These are phyloP conservation scores for Gloeopeniophorella convolvens DNA, from an alignment of 768 basidiomycete genomes.

Conservation along the genomic window DNA sequence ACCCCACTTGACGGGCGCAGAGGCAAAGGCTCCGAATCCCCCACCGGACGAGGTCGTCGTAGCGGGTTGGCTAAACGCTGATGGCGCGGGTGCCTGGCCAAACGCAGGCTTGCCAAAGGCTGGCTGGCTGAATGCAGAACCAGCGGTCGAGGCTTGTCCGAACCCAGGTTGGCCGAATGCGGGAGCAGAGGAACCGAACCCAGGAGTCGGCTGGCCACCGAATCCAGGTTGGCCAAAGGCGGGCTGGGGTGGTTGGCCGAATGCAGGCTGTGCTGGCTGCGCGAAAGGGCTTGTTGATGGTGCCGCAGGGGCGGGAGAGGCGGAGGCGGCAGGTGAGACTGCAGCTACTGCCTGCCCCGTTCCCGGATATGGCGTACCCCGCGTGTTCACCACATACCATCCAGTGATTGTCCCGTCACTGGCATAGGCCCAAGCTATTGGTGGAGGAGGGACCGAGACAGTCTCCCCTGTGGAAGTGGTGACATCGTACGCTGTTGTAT, in stretches of 20 bases:
- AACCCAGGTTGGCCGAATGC: slow-evolving; percentile 12
- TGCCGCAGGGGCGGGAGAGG: slow-evolving; percentile 1
- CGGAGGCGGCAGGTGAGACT: slow-evolving; percentile 6
- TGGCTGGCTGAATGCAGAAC: slow-evolving; percentile 15
- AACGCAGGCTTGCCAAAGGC: slow-evolving; percentile 10
- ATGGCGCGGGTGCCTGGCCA: slow-evolving; percentile 1
- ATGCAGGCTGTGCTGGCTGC: slow-evolving; percentile 18
- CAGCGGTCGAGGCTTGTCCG: slow-evolving; percentile 8
- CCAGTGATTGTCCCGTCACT: slow-evolving; percentile 73
- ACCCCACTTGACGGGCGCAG: slow-evolving; percentile 23
- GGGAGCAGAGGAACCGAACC: slow-evolving; percentile 29
- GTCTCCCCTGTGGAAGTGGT: slow-evolving; percentile 37
- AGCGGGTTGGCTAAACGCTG: slow-evolving; percentile 12
- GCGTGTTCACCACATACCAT: slow-evolving; percentile 61
- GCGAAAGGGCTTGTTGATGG: slow-evolving; percentile 6
- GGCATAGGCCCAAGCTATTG: slow-evolving; percentile 68
- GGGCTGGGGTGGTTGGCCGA: slow-evolving; percentile 23
- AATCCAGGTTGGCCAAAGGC: slow-evolving; percentile 21
- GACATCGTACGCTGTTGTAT: slow-evolving; percentile 32
- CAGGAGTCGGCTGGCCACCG: slow-evolving; percentile 1
- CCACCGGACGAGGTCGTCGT: slow-evolving; percentile 13
- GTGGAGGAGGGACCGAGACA: slow-evolving; percentile 41
- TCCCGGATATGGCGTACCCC: slow-evolving; percentile 46
- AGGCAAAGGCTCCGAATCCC: slow-evolving; percentile 24
- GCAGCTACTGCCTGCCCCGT: slow-evolving; percentile 32